These are phyloP conservation scores for Eucalyptus curtisii DNA, from an alignment of 345 rosid genomes.

Conservation along the genomic window DNA sequence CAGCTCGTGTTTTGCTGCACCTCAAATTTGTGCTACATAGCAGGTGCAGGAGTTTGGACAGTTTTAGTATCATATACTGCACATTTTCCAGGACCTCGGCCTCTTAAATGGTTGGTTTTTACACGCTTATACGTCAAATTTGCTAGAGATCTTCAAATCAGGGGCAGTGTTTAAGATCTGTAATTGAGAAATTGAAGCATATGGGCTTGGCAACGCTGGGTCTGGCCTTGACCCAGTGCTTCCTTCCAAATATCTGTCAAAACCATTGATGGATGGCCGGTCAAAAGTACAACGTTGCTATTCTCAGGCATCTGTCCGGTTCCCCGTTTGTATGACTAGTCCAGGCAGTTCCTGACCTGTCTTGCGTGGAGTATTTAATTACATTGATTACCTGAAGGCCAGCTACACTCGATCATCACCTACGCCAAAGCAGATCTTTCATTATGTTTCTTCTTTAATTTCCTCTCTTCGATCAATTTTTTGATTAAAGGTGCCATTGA, in stretches of 20 bases:
- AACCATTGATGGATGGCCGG: neutral
- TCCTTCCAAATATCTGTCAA: neutral
- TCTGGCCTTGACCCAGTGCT: neutral
- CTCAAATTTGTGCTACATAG: neutral
- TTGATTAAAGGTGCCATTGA: neutral
- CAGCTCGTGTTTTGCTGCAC: neutral
- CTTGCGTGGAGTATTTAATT: neutral
- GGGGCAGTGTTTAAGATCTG: neutral
- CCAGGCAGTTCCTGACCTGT: neutral
- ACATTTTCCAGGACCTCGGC: neutral
- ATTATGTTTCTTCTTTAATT: neutral
- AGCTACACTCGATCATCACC: neutral
- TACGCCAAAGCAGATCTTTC: neutral
- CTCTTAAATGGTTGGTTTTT: neutral
- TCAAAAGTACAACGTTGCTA: neutral
- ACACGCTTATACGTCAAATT: neutral
- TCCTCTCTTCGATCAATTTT: neutral
- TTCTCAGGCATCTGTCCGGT: neutral
- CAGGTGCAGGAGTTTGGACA: neutral
- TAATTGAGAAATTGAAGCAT: neutral
- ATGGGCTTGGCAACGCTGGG: neutral
- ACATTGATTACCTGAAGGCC: neutral
- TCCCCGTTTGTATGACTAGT: neutral
- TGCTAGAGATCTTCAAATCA: neutral
- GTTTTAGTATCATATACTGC: neutral